Percentiles rank a stretch among this genome's conserved stretches.
These are phyloP conservation scores for Cercospora zeina DNA, from an alignment of 2,329 filamentous ascomycete species.

Conservation along the genomic window DNA sequence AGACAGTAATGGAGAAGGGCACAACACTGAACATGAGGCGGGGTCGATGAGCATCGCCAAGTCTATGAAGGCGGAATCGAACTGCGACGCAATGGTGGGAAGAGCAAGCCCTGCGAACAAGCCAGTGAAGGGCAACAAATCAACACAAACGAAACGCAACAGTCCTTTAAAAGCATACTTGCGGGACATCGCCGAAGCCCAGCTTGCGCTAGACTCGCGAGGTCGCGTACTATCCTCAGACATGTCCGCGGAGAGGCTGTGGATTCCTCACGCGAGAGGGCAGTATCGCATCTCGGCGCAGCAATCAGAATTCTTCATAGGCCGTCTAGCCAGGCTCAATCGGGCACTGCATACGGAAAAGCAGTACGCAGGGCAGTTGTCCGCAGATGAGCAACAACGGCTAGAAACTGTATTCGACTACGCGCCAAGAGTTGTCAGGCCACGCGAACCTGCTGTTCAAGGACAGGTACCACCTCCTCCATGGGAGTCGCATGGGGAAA, in stretches of 20 bases:
- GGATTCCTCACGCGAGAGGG: not conserved
- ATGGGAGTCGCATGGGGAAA: constrained; percentile 11
- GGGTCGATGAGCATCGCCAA: not conserved
- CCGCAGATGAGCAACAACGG: not conserved
- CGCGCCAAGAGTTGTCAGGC: constrained; percentile 9
- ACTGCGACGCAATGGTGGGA: not conserved
- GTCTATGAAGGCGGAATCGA: not conserved
- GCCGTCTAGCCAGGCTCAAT: not conserved
- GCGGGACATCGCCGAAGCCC: too few relatives aligned
- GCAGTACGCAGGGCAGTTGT: not conserved
- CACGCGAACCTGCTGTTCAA: constrained; percentile 3
- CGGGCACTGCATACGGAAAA: constrained; percentile 5
- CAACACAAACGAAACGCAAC: not conserved
- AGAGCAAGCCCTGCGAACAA: not conserved
- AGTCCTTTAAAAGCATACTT: too few relatives aligned
- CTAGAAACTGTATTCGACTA: constrained; percentile 11
- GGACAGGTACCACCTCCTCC: constrained; percentile 2
- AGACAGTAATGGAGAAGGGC: not conserved
- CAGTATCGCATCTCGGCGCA: not conserved
- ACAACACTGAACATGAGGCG: not conserved
- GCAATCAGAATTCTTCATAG: constrained; percentile 10
- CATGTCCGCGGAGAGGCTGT: not conserved
- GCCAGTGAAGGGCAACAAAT: not conserved
- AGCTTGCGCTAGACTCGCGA: not conserved
- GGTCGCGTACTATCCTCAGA: not conserved